Percentiles rank a stretch among this genome's conserved stretches.
These are phyloP conservation scores for Eucalyptus sp. DNA, from an alignment of 345 rosid genomes.

Conservation along the genomic window DNA sequence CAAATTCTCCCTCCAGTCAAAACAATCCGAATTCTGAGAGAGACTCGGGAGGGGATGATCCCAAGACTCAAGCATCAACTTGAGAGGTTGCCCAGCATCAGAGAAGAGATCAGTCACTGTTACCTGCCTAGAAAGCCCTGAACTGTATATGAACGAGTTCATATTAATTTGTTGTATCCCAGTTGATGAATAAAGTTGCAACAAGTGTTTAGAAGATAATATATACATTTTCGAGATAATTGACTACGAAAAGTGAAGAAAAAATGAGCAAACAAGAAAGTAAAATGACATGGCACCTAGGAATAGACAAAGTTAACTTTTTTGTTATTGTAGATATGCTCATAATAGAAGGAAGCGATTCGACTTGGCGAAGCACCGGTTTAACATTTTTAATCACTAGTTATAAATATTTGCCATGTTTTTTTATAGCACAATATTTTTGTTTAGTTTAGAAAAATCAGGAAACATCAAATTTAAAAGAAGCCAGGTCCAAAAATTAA, in stretches of 20 bases:
- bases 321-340: background rate
- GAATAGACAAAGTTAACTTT: background rate
- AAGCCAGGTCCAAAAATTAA: background rate
- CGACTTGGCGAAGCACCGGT: background rate
- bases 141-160: no score
- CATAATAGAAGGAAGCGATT: background rate
- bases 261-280: background rate
- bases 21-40: no score
- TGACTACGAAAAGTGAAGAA: background rate
- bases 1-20: no score
- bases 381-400: background rate
- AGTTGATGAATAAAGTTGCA: background rate
- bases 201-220: background rate
- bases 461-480: background rate
- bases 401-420: background rate
- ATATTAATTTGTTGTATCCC: background rate
- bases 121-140: no score
- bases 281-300: background rate
- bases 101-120: no score
- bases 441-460: background rate
- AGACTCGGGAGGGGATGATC: no score
- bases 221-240: background rate
- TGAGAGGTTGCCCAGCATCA: no score
- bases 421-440: background rate
- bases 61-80: no score